Base-by-base conservation (phyloP, 768 basidiomycete species). In the Royoungia palumana region DNA sequence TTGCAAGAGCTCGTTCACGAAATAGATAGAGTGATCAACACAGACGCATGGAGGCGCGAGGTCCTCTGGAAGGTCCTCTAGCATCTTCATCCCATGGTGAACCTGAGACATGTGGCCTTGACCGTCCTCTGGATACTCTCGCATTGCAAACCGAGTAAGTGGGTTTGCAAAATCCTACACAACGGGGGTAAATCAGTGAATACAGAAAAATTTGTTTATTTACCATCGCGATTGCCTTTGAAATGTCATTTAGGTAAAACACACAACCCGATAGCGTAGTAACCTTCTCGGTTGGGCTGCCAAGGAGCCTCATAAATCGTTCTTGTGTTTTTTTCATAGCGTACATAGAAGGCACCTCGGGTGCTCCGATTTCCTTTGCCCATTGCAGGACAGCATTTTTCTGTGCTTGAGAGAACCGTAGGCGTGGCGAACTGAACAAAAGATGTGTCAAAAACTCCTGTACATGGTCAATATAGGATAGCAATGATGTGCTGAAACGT, bases 401-500 rank as follows among this genome's bases (percentile, higher is more conserved):
- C 40, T 71, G 68, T 7, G 49, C 45, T 7, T 53, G 44, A 2
- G 65, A 72, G 44, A 72, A 72, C 16, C 56, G 50, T 0, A 70
- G 51, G 13, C 46, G 43, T 0, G 67, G 60, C 1, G 67, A 70
- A 34, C 58, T 65, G 44, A 72, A 72, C 7, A 72, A 49, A 10
- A 70, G 41, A 30, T 64, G 56, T 0, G 60, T 69, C 6, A 59
- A 43, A 40, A 69, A 65, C 28, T 63, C 52, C 65, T 69, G 13
- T 72, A 43, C 5, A 17, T n/a, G n/a, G n/a, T n/a, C n/a, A n/a
- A n/a, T n/a, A n/a, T n/a, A n/a, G n/a, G n/a, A n/a, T n/a, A n/a
- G n/a, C n/a, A n/a, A n/a, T n/a, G n/a, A n/a, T n/a, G n/a, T n/a
- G n/a, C n/a, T n/a, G n/a, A n/a, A n/a, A n/a, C n/a, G n/a, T n/a